Evolutionary conservation across 1,284 basidiomycete species (phyloP), one percentile per base, ranked within the genome.

Genomic region (Heterobasidion irregulare): DNA sequence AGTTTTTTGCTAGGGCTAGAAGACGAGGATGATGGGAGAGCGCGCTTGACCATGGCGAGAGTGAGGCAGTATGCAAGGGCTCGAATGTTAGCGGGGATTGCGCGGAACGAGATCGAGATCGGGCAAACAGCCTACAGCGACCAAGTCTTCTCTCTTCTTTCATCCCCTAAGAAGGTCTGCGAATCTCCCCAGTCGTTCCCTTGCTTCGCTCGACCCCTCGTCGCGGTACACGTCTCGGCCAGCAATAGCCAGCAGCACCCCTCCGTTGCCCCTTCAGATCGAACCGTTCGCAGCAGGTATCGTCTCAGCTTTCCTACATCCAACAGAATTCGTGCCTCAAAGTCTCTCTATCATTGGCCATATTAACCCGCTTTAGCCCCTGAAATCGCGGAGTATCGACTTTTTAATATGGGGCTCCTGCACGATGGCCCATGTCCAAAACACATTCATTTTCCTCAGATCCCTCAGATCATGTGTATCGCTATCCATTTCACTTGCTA

Each of bases 1-100:
- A 15, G 41, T n/a, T 53, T 58, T 47, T 62, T 62, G 18, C 16
- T 54, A 8, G 55, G 52, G 33, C 53, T 55, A 12, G 56, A 8
- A 43, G 53, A 48, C 19, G 44, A 54, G 15, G 58, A 41, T 26
- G 26, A 26, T 10, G 49, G 32, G 49, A 49, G 33, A 45, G 47
- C 33, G 26, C 54, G 58, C 48, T 59, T 59, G 35, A 48, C 52
- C 46, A 56, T 48, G 19, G 47, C 26, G 49, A 41, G 49, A 19
- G 34, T n/a, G 35, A 50, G 33, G 36, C 58, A 33, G 18, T 15
- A n/a, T 44, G 16, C 32, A 33, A 35, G 3, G 52, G 38, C n/a
- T 41, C n/a, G 38, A 41, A 41, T 33, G 6, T 33, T 10, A 35
- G 34, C 49, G 38, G 38, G 12, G 38, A n/a, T 41, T 41, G 8